Base-by-base conservation (phyloP, 139 green algal species). In the Coelastrella sp. region DNA sequence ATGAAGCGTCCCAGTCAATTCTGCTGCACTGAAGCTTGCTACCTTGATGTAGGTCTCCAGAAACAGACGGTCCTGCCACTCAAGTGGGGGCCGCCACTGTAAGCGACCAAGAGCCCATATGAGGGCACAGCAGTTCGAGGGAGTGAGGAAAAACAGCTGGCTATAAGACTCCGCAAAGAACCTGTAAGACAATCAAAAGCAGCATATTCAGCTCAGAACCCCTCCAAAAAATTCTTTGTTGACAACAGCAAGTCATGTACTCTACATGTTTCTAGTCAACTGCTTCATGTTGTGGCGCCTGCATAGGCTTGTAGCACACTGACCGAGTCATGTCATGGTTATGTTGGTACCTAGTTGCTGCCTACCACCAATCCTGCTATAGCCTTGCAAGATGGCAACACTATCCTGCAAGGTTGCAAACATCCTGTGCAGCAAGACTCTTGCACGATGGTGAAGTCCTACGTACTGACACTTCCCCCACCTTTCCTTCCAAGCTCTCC, bases 11-110 rank as follows among this genome's bases (percentile, higher is more conserved):
- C 66, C 64, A 35, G 63, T 37, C 59, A 84, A n/a, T 45, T 86
- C 80, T 4, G 25, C 66, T 2, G 80, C 21, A n/a, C 21, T 57
- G 23, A 71, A 78, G 4, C 32, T 48, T 27, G 45, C 35, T 34
- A 86, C 64, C 48, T 79, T 51, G 21, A 21, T 57, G 43, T 72
- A 86, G 7, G 41, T 86, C 23, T 79, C 80, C 23, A 86, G 80
- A 41, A 86, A 86, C 34, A 86, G 23, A 21, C 80, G 45, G 34
- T 86, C 80, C 45, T 59, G 34, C 80, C 80, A 86, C 30, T 69
- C 66, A 23, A 30, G 19, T 8, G 80, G 80, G 19, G 80, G 80
- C 34, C 48, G 45, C 80, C 80, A 86, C 23, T 66, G 7, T 34
- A 78, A 48, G 21, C 48, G 19, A 45, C 48, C 80, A 19, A 79